Evolutionary conservation across 805 yeast genomes (phyloP), one percentile per base, ranked within the genome.

Genomic region (Teunomyces pallodes): DNA sequence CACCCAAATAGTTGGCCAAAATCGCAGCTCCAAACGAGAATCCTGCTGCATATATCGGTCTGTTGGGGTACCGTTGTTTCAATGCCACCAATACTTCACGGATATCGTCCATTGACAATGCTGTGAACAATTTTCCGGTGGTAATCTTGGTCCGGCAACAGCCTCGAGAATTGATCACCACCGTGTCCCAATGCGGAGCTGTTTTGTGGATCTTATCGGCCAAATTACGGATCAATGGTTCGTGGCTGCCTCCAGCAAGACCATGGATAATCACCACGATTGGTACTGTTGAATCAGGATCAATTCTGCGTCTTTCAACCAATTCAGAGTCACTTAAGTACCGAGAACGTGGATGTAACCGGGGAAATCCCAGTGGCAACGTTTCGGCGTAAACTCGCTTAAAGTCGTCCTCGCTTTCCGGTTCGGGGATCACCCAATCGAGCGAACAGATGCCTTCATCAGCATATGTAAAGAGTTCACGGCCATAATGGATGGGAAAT

Each of bases 181-280:
- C 81, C 6, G 80, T 74, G 52, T 85, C 91, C 72, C 86, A 85
- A 1, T 70, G 67, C 14, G 44, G 50, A n/a, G 48, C 44, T 9
- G 40, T 36, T 4, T 31, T 5, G 42, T 46, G 28, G 42, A 40
- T 17, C 42, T 50, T 49, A 27, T 57, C 55, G 13, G 81, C 76
- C 32, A 84, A 60, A 47, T 87, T 76, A 20, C 94, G 75, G 36
- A 88, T 81, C 59, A 88, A 82, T 5, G 86, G 75, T 61, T 88
- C 96, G 52, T 84, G 87, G n/a, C 91, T 83, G 0, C 96, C 94
- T 5, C 96, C 96, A 1, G 87, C 84, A 33, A 88, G 76, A 0
- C 96, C 96, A 60, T 89, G 96, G 36, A 86, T 65, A 3, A 80
- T 67, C 28, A 88, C 76, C 13, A 86, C 69, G 58, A 89, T 70